Conservation (phyloP, 2,329 filamentous ascomycete species). For the Thielaviopsis punctulata region DNA sequence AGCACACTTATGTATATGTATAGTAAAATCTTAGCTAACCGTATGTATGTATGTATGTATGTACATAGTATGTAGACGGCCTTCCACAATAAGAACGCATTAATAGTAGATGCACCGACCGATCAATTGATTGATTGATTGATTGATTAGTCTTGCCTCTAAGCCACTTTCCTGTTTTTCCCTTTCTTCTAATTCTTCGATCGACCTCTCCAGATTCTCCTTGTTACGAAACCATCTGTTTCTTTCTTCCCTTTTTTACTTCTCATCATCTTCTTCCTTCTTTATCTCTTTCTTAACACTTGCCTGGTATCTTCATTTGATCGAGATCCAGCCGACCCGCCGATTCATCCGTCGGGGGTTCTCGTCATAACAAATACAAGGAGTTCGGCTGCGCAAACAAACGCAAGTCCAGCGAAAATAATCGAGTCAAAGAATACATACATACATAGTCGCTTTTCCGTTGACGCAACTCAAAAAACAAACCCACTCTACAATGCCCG, state of each 20-base stretch:
- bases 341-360: background rate
- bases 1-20: no score
- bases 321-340: background rate
- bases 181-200: background rate
- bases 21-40: no score
- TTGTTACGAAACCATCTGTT: background rate
- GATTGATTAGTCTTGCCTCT: background rate
- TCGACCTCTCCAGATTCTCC: background rate
- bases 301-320: no score
- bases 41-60: no score
- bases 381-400: background rate
- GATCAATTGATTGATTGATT: background rate
- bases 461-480: no score
- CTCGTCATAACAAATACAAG: background rate
- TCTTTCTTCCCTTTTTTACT: background rate
- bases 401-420: background rate
- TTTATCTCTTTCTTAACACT: background rate
- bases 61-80: no score
- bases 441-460: no score
- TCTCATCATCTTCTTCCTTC: background rate
- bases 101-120: no score
- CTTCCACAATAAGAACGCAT: no score
- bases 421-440: background rate
- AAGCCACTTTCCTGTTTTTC: background rate
- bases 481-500: slow-evolving; percentile 24